Base-by-base conservation (phyloP, 192 early-diverging fungal species). In the Podila minutissima region DNA sequence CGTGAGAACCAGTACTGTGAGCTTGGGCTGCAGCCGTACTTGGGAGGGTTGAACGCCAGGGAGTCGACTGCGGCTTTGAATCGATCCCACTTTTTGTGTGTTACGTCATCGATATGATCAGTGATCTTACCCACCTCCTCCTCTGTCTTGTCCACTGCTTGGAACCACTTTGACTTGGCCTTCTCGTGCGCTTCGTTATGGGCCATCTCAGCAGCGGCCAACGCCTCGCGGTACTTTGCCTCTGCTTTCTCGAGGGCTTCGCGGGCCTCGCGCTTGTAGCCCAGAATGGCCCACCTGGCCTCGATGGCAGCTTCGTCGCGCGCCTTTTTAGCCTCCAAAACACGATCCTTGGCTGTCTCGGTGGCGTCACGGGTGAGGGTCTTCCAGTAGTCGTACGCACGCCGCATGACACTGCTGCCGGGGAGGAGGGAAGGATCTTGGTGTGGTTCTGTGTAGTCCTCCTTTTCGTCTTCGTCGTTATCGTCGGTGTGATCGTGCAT, bases 1-100 rank as follows among this genome's bases (percentile, higher is more conserved):
- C 65, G 49, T 3, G 77, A 81, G 64, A 81, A 81, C 77, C 77
- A 81, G 58, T 81, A 81, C 37, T 81, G 77, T 0, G 77, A 69
- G 22, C 37, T 66, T 12, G 77, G 77, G 35, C 37, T 61, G 66
- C 77, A 81, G 4, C 62, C 71, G 59, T 81, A 81, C 67, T 81
- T 81, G 59, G 77, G 77, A 31, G 77, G 77, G 38, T 69, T 81
- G 49, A 60, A 81, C 5, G 62, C 71, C 32, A 81, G 8, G 4
- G 77, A 81, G 58, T 81, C 66, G 15, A 81, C 77, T 0, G 77
- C 77, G 10, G 60, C 33, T 66, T 81, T 81, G 77, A 81, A 81
- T 17, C 62, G 71, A 53, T 73, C 71, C 77, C 77, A 81, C 26
- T 72, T 81, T 31, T 61, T 33, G 57, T 81, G 77, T 1, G 71